Conservation (phyloP, 2,329 filamentous ascomycete species). For the Phoma sp. region DNA sequence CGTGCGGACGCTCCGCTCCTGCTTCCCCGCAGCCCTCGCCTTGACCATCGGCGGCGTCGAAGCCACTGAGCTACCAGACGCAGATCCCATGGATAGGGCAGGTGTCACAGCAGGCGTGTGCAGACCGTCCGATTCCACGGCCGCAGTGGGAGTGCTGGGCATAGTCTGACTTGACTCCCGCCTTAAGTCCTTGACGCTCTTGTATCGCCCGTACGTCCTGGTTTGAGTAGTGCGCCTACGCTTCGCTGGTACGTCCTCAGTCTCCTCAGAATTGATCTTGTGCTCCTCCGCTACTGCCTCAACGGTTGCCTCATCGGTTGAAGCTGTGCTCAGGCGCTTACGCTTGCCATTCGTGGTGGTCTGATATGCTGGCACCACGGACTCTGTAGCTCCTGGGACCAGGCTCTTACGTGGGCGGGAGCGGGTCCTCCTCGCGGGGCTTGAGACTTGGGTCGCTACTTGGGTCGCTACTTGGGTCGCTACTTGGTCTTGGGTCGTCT, state of each 20-base stretch:
- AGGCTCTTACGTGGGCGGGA: background rate
- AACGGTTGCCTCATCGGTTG: background rate
- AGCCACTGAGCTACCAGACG: background rate
- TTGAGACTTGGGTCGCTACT: background rate
- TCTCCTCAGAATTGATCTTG: background rate
- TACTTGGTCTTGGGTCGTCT: too few species aligned
- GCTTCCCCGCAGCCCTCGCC: slow-evolving; percentile 1
- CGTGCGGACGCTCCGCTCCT: background rate
- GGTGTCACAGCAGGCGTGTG: background rate
- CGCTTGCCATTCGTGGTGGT: background rate
- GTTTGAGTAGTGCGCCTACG: background rate
- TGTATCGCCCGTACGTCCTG: background rate
- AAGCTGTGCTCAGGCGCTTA: background rate
- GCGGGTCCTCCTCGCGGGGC: background rate
- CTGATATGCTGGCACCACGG: background rate
- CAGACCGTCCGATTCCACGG: background rate
- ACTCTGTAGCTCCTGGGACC: background rate
- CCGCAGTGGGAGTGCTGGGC: background rate
- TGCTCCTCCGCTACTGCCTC: background rate
- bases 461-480: background rate
- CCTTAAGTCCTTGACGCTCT: background rate
- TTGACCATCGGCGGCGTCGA: slow-evolving; percentile 2
- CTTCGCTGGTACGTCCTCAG: background rate
- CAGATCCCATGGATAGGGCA: too few species aligned
- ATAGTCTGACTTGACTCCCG: background rate